Percentiles rank a stretch among this genome's conserved stretches.
Evolutionary conservation across 164 flowering plant genomes (phyloP).

Genomic region (Chimonanthus salicifolius): DNA sequence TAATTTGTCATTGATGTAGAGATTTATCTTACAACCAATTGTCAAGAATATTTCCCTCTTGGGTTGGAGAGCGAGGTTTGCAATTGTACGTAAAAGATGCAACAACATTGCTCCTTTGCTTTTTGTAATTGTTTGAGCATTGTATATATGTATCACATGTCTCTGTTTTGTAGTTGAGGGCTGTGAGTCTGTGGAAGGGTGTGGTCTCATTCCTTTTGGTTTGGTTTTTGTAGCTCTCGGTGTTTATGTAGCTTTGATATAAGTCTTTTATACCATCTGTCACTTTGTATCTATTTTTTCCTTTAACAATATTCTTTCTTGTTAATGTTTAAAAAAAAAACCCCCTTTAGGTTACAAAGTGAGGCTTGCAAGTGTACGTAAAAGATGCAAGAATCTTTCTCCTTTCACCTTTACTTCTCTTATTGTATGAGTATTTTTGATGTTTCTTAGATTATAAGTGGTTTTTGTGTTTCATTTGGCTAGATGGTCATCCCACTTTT

Average conservation of each 20-base stretch:
- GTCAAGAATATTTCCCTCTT: constrained; percentile 1
- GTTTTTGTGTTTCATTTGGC: neutral
- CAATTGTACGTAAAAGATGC: neutral
- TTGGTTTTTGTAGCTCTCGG: too few relatives aligned
- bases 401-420: neutral
- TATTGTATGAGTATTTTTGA: neutral
- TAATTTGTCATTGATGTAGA: neutral
- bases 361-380: neutral
- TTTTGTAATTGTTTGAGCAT: too few relatives aligned
- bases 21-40: constrained; percentile 7
- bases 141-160: too few relatives aligned
- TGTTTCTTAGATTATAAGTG: neutral
- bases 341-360: neutral
- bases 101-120: neutral
- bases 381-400: neutral
- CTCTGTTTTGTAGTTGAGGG: too few relatives aligned
- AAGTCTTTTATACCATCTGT: too few relatives aligned
- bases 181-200: too few relatives aligned
- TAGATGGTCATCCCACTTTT: too few relatives aligned
- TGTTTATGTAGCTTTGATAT: too few relatives aligned
- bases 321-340: neutral
- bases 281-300: too few relatives aligned
- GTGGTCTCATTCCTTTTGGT: too few relatives aligned
- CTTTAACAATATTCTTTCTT: too few relatives aligned
- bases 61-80: neutral